phyloP scores from a whole-genome alignment of 2,329 filamentous ascomycete species.

The Paraphoma chrysanthemicola region DNA sequence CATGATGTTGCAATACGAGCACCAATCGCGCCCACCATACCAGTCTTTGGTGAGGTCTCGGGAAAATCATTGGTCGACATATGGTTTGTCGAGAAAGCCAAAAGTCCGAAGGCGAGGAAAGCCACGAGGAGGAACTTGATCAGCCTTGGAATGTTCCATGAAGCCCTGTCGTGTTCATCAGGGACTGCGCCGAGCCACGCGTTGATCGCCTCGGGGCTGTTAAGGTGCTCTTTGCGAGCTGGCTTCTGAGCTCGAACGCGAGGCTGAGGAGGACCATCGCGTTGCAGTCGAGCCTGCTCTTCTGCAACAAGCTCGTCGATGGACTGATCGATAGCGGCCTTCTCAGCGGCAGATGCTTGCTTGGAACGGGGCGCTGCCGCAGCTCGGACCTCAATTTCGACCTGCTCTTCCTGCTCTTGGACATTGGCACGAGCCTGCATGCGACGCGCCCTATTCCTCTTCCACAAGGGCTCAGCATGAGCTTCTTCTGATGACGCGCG shows the following conservation, averaged over 20 bases:
- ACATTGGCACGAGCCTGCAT: slow-evolving; percentile 2
- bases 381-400: slow-evolving; percentile 1
- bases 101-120: slow-evolving; percentile 1
- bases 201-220: slow-evolving; percentile 17
- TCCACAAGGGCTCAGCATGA: slow-evolving; percentile 1
- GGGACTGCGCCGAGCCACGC: slow-evolving; percentile 27
- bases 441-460: slow-evolving; percentile 1
- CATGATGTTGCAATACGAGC: slow-evolving; percentile 22
- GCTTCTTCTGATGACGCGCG: not conserved
- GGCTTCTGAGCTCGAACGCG: slow-evolving; percentile 7
- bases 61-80: too few species aligned
- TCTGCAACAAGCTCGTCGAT: slow-evolving; percentile 21
- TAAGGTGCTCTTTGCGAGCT: slow-evolving; percentile 6
- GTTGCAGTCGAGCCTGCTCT: slow-evolving; percentile 24
- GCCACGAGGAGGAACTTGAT: slow-evolving; percentile 16
- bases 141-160: slow-evolving; percentile 20
- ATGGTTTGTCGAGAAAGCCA: too few species aligned
- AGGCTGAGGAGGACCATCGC: slow-evolving; percentile 16
- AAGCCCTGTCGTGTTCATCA: slow-evolving; percentile 15
- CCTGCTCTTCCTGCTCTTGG: not conserved
- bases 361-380: not conserved
- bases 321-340: slow-evolving; percentile 11
- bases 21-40: slow-evolving; percentile 8
- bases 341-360: slow-evolving; percentile 1
- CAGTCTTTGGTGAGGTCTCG: too few species aligned